phyloP scores from a whole-genome alignment of 2,329 filamentous ascomycete genomes.

The Colletotrichum endophyticum region DNA sequence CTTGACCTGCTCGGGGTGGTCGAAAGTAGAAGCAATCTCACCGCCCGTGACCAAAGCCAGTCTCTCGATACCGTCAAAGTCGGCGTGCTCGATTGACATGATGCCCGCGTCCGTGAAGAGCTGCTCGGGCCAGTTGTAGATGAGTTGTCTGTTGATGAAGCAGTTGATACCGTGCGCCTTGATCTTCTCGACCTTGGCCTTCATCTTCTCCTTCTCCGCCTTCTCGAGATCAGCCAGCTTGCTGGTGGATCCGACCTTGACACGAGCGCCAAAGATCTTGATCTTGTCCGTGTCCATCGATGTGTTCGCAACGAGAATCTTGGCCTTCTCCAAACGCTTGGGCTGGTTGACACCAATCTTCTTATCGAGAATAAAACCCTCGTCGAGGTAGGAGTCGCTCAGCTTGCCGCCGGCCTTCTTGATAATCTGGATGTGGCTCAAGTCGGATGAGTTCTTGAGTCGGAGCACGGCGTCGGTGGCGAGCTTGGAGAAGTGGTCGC shows the following conservation, averaged over 20 bases:
- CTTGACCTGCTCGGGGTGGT: conserved; percentile 97
- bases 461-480: conserved; percentile 91
- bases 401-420: conserved; percentile 99
- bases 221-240: conserved; percentile 98
- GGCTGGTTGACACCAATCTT: conserved; percentile 99
- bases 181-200: conserved; percentile 98
- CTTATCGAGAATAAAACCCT: conserved; percentile 98
- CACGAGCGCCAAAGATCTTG: conserved; percentile 97
- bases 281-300: conserved; percentile 99
- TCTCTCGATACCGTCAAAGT: conserved; percentile 97
- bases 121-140: conserved; percentile 99
- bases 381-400: conserved; percentile 95
- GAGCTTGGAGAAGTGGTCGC: conserved; percentile 87
- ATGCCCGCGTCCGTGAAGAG: conserved; percentile 98
- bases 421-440: conserved; percentile 98
- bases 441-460: conserved; percentile 87
- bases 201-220: conserved; percentile 99
- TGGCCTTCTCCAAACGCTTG: conserved; percentile 95
- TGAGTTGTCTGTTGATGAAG: conserved; percentile 98
- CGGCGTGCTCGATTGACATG: conserved; percentile 97
- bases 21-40: conserved; percentile 97
- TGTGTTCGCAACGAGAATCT: conserved; percentile 97
- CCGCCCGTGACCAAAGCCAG: conserved; percentile 94
- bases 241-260: conserved; percentile 95
- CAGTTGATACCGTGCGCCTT: conserved; percentile 99